A percentile compares a stretch with the other conserved stretches of the same genome.
Evolutionary conservation across 2,329 filamentous ascomycete genomes (phyloP).

Genomic region (Cryphonectria parasitica): DNA sequence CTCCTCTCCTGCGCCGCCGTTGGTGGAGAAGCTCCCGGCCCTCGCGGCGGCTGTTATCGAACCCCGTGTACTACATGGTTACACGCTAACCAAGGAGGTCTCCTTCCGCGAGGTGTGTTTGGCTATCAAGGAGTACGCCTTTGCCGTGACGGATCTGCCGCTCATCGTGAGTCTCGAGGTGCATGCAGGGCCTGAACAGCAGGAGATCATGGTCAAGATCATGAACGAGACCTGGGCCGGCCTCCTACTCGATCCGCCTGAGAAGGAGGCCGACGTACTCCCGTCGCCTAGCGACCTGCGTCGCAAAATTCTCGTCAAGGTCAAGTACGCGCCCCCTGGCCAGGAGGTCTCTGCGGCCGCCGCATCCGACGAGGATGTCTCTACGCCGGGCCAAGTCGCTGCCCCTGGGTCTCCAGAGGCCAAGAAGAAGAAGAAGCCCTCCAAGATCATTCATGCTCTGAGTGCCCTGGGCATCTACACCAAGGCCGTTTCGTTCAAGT

Average conservation of each 20-base stretch:
- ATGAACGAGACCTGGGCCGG: conserved; percentile 85
- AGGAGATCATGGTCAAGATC: conserved; percentile 88
- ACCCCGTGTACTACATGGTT: conserved; percentile 82
- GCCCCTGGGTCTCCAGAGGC: conserved; percentile 49
- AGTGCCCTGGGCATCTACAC: conserved; percentile 82
- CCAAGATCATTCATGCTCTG: conserved; percentile 73
- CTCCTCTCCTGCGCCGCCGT: conserved; percentile 1
- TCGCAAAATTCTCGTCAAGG: conserved; percentile 82
- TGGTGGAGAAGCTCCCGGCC: conserved; percentile 27
- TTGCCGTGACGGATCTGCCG: conserved; percentile 74
- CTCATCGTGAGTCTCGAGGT: conserved; percentile 96
- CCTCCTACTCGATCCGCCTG: conserved; percentile 64
- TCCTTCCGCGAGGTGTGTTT: conserved; percentile 84
- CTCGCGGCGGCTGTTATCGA: conserved; percentile 52
- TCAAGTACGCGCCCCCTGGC: conserved; percentile 66
- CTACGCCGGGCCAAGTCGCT: conserved; percentile 38
- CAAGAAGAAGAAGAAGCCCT: conserved; percentile 52
- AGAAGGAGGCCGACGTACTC: conserved; percentile 52
- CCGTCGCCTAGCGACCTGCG: conserved; percentile 72
- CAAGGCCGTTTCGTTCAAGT: conserved; percentile 79
- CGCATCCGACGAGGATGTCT: conserved; percentile 34
- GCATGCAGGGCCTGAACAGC: conserved; percentile 79
- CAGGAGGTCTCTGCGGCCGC: conserved; percentile 36
- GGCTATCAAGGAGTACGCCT: conserved; percentile 79
- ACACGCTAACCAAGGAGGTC: conserved; percentile 88